phyloP scores from a whole-genome alignment of 139 green algal species.

The Chlorokybus atmophyticus region DNA sequence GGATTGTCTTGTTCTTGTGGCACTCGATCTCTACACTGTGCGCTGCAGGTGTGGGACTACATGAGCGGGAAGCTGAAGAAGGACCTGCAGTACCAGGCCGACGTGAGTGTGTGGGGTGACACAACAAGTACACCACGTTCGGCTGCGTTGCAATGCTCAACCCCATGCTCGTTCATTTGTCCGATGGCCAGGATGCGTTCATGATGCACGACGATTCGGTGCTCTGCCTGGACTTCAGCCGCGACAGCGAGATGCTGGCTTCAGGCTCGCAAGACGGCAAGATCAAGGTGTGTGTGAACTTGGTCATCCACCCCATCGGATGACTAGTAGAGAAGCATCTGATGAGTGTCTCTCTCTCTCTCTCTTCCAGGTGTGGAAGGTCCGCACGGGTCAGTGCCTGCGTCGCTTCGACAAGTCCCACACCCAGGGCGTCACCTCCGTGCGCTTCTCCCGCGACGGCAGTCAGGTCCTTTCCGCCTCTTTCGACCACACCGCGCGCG shows the following conservation, averaged over 20 bases:
- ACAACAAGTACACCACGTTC: too few relatives aligned
- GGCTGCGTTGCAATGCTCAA: too few relatives aligned
- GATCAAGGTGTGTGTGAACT: conserved; percentile 72
- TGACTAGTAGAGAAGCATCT: too few relatives aligned
- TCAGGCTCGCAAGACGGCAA: conserved; percentile 58
- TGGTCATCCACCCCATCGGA: too few relatives aligned
- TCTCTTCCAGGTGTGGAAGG: conserved; percentile 58
- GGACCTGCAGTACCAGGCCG: conserved; percentile 83
- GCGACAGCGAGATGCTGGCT: conserved; percentile 75
- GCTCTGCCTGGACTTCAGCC: conserved; percentile 64
- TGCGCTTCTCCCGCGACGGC: conserved; percentile 71
- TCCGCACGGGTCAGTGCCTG: conserved; percentile 81
- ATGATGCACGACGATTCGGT: conserved; percentile 95
- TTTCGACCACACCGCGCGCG: conserved; percentile 51
- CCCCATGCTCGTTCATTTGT: too few relatives aligned
- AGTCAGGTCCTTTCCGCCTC: conserved; percentile 74
- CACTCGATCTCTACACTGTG: too few relatives aligned
- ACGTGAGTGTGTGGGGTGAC: conserved; percentile 21
- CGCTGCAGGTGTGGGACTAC: conserved; percentile 92
- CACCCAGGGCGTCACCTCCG: conserved; percentile 65
- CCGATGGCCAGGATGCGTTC: conserved; percentile 81
- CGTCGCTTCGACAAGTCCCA: conserved; percentile 77
- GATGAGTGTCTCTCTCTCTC: too few relatives aligned
- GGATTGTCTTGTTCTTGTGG: background rate
- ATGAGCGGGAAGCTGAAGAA: conserved; percentile 75